Conservation (phyloP, 1,284 basidiomycete species). For the Tilletia walkeri region DNA sequence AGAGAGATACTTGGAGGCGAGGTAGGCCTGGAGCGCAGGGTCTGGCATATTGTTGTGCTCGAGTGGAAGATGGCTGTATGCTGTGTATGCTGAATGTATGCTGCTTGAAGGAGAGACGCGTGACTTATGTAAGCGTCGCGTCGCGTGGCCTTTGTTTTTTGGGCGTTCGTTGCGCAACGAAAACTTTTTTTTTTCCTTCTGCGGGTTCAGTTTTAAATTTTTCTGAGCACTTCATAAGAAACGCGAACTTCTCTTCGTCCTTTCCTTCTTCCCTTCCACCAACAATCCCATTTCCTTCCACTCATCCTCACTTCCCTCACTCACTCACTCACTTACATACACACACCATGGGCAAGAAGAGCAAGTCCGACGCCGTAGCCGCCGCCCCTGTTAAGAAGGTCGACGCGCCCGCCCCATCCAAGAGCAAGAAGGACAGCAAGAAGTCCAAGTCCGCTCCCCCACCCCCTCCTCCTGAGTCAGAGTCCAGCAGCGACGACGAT, state of each 20-base stretch:
- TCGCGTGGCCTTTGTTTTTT: too few relatives aligned
- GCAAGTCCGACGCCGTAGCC: constrained; percentile 12
- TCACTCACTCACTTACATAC: background rate
- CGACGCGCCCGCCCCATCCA: constrained; percentile 29
- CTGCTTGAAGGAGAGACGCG: too few relatives aligned
- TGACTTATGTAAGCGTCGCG: too few relatives aligned
- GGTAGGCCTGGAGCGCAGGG: constrained; percentile 59
- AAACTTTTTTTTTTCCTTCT: background rate
- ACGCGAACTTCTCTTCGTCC: background rate
- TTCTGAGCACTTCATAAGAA: background rate
- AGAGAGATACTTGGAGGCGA: constrained; percentile 77
- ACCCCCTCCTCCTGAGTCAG: constrained; percentile 18
- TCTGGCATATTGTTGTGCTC: constrained; percentile 37
- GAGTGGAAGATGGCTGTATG: too few relatives aligned
- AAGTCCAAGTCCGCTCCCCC: constrained; percentile 21
- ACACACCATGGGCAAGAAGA: constrained; percentile 15
- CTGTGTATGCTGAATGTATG: too few relatives aligned
- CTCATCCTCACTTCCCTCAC: background rate
- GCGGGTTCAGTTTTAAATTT: constrained; percentile 5
- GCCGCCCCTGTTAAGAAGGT: constrained; percentile 27
- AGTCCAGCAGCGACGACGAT: constrained; percentile 30
- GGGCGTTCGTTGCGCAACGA: background rate
- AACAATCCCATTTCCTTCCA: background rate
- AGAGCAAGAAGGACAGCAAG: constrained; percentile 32
- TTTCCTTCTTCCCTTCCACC: background rate